These are phyloP conservation scores for Phytopythium mirpurense DNA, from an alignment of 352 stramenopile species.

Conservation along the genomic window DNA sequence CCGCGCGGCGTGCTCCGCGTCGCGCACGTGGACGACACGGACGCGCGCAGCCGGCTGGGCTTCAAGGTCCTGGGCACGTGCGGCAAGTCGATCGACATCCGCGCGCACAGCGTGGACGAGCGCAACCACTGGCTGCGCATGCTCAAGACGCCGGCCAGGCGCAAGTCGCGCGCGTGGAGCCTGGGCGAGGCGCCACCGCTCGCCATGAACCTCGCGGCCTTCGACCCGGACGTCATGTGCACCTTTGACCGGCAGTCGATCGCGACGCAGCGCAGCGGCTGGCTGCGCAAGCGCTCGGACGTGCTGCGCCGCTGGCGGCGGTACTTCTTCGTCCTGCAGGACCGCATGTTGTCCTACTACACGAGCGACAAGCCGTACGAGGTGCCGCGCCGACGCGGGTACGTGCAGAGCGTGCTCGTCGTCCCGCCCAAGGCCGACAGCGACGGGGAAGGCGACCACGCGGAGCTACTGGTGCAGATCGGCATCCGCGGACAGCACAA, in stretches of 20 bases:
- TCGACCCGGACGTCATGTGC: conserved; percentile 46
- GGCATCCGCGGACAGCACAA: not conserved
- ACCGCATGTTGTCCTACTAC: conserved; percentile 70
- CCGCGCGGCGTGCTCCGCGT: conserved; percentile 64
- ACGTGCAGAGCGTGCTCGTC: conserved; percentile 42
- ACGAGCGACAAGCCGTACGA: conserved; percentile 70
- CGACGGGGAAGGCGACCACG: not conserved
- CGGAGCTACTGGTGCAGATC: not conserved
- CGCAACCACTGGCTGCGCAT: conserved; percentile 63
- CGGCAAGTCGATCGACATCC: conserved; percentile 66
- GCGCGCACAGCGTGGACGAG: conserved; percentile 48
- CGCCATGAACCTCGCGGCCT: conserved; percentile 50
- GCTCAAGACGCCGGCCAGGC: conserved; percentile 52
- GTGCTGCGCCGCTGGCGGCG: conserved; percentile 53
- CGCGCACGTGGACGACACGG: conserved; percentile 61
- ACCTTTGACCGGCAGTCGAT: conserved; percentile 60
- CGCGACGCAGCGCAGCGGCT: conserved; percentile 50
- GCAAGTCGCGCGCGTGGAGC: conserved; percentile 63
- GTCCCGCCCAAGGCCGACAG: not conserved
- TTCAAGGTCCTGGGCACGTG: conserved; percentile 71
- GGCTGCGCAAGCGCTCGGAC: conserved; percentile 60
- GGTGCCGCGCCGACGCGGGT: conserved; percentile 53
- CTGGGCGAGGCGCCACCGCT: conserved; percentile 39
- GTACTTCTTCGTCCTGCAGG: conserved; percentile 76
- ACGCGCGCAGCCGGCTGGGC: conserved; percentile 38